Conservation (phyloP, 2,329 filamentous ascomycete genomes). For the Aspergillus sp. region DNA sequence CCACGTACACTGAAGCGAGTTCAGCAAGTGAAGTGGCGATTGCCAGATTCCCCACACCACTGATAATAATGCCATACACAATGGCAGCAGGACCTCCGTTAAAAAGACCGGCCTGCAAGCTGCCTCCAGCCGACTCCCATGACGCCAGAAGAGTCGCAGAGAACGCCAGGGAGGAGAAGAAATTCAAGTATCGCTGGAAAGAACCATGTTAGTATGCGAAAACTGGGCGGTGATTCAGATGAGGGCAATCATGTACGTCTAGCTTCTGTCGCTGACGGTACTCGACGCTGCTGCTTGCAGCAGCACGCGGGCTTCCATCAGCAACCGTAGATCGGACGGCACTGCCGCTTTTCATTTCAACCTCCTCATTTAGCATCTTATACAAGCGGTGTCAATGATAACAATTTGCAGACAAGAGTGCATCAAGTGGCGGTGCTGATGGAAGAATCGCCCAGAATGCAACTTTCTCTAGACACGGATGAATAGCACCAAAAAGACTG, state of each 20-base stretch:
- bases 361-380: constrained; percentile 3
- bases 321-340: constrained; percentile 10
- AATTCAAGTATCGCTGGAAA: constrained; percentile 19
- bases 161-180: constrained; percentile 41
- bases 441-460: not conserved
- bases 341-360: constrained; percentile 17
- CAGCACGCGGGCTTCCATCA: not conserved
- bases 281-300: constrained; percentile 6
- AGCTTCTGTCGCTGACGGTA: constrained; percentile 17
- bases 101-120: constrained; percentile 27
- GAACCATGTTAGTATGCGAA: not conserved
- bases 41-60: constrained; percentile 35
- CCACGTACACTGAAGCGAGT: constrained; percentile 38
- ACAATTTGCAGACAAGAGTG: not conserved
- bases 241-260: constrained; percentile 7
- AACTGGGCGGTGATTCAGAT: too few relatives aligned
- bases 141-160: constrained; percentile 41
- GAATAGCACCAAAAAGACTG: not conserved
- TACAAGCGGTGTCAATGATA: not conserved
- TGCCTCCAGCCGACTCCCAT: constrained; percentile 37
- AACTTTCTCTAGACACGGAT: not conserved
- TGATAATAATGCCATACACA: constrained; percentile 38
- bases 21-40: constrained; percentile 41
- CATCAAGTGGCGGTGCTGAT: not conserved
- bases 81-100: constrained; percentile 38